Conservation (phyloP, 352 stramenopile genomes). For the Blastocystis sp. region DNA sequence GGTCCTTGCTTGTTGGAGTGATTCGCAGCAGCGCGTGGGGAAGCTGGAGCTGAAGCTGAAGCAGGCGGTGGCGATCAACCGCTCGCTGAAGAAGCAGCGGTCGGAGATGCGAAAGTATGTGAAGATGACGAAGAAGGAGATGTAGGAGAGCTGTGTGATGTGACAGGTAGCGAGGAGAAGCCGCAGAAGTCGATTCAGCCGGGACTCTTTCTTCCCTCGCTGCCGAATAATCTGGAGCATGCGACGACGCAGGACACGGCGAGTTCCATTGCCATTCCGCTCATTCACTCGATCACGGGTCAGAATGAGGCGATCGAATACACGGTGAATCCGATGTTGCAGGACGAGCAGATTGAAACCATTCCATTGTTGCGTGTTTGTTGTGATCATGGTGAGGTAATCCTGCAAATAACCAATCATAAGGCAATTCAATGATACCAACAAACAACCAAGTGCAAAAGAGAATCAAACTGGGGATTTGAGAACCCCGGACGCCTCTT, state of each 20-base stretch:
- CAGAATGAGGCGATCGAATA: neutral
- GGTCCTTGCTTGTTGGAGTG: neutral
- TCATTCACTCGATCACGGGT: conserved; percentile 22
- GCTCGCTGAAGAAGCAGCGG: conserved; percentile 35
- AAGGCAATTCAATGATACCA: neutral
- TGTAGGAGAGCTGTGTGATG: neutral
- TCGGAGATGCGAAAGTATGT: conserved; percentile 35
- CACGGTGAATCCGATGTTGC: neutral
- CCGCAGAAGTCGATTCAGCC: neutral
- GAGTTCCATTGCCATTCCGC: conserved; percentile 28
- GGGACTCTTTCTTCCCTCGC: neutral
- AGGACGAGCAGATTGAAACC: neutral
- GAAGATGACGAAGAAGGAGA: neutral
- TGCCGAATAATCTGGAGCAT: neutral
- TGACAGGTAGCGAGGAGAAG: neutral
- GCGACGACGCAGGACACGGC: neutral
- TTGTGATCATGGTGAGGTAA: neutral
- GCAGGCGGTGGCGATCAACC: conserved; percentile 17
- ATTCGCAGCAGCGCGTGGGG: conserved; percentile 2
- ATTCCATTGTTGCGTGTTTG: conserved; percentile 6
- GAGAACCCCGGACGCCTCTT: neutral
- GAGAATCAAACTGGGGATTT: neutral
- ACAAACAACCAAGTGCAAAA: neutral
- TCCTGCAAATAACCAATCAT: neutral
- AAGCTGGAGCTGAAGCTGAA: conserved; percentile 53